Conservation (phyloP, 768 basidiomycete species). For the Boletales sp. region DNA sequence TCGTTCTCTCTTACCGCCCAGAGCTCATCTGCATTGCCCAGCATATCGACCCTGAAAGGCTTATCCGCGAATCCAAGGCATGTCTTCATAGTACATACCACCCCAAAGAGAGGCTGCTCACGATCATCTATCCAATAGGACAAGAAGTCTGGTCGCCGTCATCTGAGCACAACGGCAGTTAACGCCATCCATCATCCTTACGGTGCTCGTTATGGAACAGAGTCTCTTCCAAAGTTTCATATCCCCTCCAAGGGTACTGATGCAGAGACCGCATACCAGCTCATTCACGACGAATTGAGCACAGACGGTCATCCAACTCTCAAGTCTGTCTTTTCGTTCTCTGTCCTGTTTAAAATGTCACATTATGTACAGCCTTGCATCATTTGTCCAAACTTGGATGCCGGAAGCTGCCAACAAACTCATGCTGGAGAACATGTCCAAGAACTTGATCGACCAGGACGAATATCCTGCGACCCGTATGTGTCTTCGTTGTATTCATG, state of each 20-base stretch:
- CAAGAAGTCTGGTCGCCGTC: slow-evolving; percentile 37
- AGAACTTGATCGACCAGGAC: slow-evolving; percentile 68
- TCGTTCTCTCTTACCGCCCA: background rate
- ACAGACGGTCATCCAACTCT: slow-evolving; percentile 55
- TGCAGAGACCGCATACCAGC: slow-evolving; percentile 50
- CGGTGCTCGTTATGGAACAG: slow-evolving; percentile 62
- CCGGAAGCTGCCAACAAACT: slow-evolving; percentile 48
- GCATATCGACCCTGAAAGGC: slow-evolving; percentile 66
- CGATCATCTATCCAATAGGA: slow-evolving; percentile 35
- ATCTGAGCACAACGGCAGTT: slow-evolving; percentile 33
- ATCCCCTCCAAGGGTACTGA: slow-evolving; percentile 58
- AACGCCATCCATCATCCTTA: slow-evolving; percentile 43
- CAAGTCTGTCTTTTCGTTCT: slow-evolving; percentile 31
- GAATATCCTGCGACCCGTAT: slow-evolving; percentile 61
- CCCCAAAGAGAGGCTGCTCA: background rate
- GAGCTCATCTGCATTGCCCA: slow-evolving; percentile 19
- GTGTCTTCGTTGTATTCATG: slow-evolving; percentile 1
- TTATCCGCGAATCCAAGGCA: slow-evolving; percentile 52
- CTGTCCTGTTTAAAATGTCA: background rate
- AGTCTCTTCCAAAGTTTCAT: slow-evolving; percentile 66
- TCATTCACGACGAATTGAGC: slow-evolving; percentile 61
- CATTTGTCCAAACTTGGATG: slow-evolving; percentile 69
- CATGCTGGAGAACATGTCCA: slow-evolving; percentile 61
- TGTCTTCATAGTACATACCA: background rate
- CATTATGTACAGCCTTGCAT: slow-evolving; percentile 41